These are phyloP conservation scores for Boletus rubescentipes DNA, from an alignment of 768 basidiomycete species.

Conservation along the genomic window DNA sequence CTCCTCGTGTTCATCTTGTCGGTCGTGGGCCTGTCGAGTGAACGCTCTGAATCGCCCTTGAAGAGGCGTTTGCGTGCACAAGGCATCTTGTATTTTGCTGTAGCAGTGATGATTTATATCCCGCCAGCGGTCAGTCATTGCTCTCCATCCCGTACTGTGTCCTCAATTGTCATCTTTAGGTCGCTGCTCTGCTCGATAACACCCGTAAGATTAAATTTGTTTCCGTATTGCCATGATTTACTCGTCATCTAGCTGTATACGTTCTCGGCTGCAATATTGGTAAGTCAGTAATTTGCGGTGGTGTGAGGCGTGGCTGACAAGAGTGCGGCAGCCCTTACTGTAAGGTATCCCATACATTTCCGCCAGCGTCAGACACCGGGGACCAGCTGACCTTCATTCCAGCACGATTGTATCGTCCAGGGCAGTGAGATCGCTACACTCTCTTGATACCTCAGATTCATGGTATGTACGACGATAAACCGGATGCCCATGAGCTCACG, in stretches of 20 bases:
- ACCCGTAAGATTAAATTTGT: conserved; percentile 4
- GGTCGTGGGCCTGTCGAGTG: conserved; percentile 13
- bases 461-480: not conserved
- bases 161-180: conserved; percentile 6
- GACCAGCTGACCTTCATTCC: not conserved
- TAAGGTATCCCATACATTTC: conserved; percentile 5
- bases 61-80: conserved; percentile 16
- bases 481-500: not conserved
- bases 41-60: conserved; percentile 11
- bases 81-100: conserved; percentile 15
- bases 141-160: not conserved
- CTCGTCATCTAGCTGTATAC: not conserved
- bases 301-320: not conserved
- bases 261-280: not conserved
- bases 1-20: conserved; percentile 18
- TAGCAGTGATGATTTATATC: conserved; percentile 13
- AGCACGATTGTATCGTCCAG: conserved; percentile 12
- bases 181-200: not conserved
- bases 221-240: not conserved
- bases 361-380: not conserved
- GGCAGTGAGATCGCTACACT: conserved; percentile 11
- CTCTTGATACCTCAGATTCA: not conserved
- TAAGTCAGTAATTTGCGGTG: not conserved
- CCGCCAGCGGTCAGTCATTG: not conserved
- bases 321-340: conserved; percentile 1